Evolutionary conservation across 164 flowering plant genomes (phyloP).

Genomic region (Tetrastigma voinierianum): DNA sequence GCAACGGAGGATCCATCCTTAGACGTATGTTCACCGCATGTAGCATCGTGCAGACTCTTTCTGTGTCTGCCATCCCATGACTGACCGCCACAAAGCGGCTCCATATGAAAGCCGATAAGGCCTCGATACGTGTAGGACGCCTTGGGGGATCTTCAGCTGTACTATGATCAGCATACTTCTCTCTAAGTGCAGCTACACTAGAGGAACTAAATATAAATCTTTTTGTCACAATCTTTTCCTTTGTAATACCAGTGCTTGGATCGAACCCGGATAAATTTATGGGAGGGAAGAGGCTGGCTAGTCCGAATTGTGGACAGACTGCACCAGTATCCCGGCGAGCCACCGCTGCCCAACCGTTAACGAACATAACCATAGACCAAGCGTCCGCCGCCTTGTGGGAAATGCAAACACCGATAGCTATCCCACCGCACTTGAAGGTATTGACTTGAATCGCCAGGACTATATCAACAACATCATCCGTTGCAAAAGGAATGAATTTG

Average conservation of each 20-base stretch:
- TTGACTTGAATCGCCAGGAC: slow-evolving; percentile 33
- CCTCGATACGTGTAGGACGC: slow-evolving; percentile 19
- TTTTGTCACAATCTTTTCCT: slow-evolving; percentile 19
- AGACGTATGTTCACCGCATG: slow-evolving; percentile 23
- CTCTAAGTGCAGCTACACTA: slow-evolving; percentile 13
- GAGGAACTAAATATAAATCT: slow-evolving; percentile 22
- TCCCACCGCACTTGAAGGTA: slow-evolving; percentile 41
- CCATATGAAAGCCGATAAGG: slow-evolving; percentile 24
- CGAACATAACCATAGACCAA: slow-evolving; percentile 14
- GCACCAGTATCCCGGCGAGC: slow-evolving; percentile 12
- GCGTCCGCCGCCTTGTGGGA: slow-evolving; percentile 45
- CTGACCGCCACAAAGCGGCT: slow-evolving; percentile 8
- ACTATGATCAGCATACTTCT: slow-evolving; percentile 1
- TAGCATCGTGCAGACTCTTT: background rate
- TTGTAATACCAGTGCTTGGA: background rate
- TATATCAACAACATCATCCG: background rate
- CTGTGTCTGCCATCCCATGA: background rate
- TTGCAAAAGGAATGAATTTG: background rate
- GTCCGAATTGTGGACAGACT: slow-evolving; percentile 16
- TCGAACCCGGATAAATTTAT: slow-evolving; percentile 12
- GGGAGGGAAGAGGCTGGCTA: slow-evolving; percentile 31
- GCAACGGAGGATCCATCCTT: slow-evolving; percentile 19
- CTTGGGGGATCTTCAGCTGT: background rate
- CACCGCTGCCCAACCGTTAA: slow-evolving; percentile 34
- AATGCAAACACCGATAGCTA: slow-evolving; percentile 24